These are phyloP conservation scores for Juncus effusus DNA, from an alignment of 176 grass and related monocot species.

Conservation along the genomic window DNA sequence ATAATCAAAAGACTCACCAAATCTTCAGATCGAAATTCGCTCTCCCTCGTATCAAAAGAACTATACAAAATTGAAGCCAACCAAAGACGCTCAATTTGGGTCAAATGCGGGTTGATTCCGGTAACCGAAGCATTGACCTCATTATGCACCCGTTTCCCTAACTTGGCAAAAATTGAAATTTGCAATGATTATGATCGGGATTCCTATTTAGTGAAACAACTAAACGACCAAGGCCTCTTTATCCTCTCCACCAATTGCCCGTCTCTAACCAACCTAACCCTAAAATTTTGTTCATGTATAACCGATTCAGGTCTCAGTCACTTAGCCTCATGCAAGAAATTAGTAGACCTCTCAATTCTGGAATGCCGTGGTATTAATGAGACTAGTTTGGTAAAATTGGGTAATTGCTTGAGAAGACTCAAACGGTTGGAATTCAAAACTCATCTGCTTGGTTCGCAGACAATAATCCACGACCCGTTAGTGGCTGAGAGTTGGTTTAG, in stretches of 20 bases:
- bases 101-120: slow-evolving; percentile 39
- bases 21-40: slow-evolving; percentile 47
- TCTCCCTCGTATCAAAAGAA: slow-evolving; percentile 38
- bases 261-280: too few species aligned
- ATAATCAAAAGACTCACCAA: slow-evolving; percentile 44
- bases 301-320: too few species aligned
- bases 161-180: slow-evolving; percentile 64
- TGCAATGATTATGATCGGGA: slow-evolving; percentile 47
- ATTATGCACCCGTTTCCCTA: slow-evolving; percentile 43
- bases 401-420: too few species aligned
- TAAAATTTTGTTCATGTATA: too few species aligned
- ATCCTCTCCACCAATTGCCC: too few species aligned
- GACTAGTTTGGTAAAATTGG: slow-evolving; percentile 15
- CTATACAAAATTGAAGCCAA: background rate
- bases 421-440: slow-evolving; percentile 37
- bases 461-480: slow-evolving; percentile 10
- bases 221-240: slow-evolving; percentile 43
- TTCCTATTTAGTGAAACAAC: slow-evolving; percentile 32
- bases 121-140: slow-evolving; percentile 37
- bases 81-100: too few species aligned
- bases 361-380: too few species aligned
- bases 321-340: too few species aligned
- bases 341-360: too few species aligned
- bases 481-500: slow-evolving; percentile 13
- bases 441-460: slow-evolving; percentile 29